Conservation (phyloP, 179 eudicot genomes). For the Spergularia azorica region DNA sequence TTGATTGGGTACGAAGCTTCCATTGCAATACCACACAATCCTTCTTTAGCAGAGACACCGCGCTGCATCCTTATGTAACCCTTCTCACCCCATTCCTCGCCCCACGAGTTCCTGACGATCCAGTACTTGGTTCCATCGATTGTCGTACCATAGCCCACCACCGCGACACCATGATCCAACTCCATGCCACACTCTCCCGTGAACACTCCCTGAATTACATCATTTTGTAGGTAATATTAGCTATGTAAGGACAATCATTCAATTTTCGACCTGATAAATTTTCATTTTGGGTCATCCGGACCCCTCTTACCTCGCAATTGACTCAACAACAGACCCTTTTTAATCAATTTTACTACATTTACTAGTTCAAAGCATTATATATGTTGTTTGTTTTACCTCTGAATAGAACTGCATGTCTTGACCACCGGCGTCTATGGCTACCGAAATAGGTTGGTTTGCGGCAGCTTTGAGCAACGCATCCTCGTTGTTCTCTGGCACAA, state of each 20-base stretch:
- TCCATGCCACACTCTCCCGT: constrained; percentile 67
- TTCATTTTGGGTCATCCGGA: no score
- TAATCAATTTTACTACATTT: no score
- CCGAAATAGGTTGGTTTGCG: constrained; percentile 77
- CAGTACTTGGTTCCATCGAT: constrained; percentile 76
- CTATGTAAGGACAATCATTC: background rate
- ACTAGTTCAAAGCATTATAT: no score
- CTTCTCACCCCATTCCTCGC: constrained; percentile 80
- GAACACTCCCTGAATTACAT: constrained; percentile 53
- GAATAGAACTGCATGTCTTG: constrained; percentile 67
- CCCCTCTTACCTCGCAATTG: no score
- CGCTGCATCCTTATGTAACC: constrained; percentile 78
- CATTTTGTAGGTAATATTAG: background rate
- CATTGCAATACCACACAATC: constrained; percentile 83
- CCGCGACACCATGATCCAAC: constrained; percentile 77
- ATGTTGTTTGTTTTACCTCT: constrained; percentile 36
- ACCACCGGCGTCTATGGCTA: constrained; percentile 76
- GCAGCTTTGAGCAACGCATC: constrained; percentile 67
- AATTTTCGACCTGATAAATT: background rate
- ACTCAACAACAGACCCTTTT: no score
- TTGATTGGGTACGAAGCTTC: constrained; percentile 79
- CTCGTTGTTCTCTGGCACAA: constrained; percentile 70
- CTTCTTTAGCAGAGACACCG: constrained; percentile 48
- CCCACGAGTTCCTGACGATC: constrained; percentile 91
- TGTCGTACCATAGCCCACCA: constrained; percentile 79